phyloP scores from a whole-genome alignment of 345 rosid species.

The Crucihimalaya himalaica region DNA sequence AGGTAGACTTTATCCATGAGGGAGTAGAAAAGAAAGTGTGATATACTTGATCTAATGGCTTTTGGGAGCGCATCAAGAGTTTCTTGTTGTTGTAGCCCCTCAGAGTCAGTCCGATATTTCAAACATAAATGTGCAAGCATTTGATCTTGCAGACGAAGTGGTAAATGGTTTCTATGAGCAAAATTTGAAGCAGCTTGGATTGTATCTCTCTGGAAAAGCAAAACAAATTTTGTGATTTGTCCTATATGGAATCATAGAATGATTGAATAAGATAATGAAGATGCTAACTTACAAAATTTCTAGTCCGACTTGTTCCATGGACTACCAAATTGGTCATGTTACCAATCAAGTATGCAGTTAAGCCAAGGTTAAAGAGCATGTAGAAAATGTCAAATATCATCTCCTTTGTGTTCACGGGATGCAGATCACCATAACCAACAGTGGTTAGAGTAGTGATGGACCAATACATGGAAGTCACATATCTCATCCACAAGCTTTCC shows the following conservation, averaged over 20 bases:
- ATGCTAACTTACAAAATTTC: slow-evolving; percentile 69
- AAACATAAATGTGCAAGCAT: slow-evolving; percentile 78
- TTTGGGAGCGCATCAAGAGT: slow-evolving; percentile 78
- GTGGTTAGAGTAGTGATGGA: slow-evolving; percentile 94
- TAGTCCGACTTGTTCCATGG: slow-evolving; percentile 90
- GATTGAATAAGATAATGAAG: neutral
- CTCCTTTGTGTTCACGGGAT: slow-evolving; percentile 81
- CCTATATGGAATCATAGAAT: neutral
- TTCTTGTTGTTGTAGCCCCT: slow-evolving; percentile 77
- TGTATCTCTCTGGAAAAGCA: slow-evolving; percentile 58
- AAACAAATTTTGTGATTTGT: neutral
- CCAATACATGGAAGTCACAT: slow-evolving; percentile 94
- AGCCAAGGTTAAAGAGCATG: slow-evolving; percentile 90
- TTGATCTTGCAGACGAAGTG: slow-evolving; percentile 66
- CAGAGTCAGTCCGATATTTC: slow-evolving; percentile 72
- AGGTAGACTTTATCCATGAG: slow-evolving; percentile 65
- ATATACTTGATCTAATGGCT: slow-evolving; percentile 74
- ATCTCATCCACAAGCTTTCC: slow-evolving; percentile 61
- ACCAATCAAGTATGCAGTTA: slow-evolving; percentile 91
- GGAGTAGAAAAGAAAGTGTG: slow-evolving; percentile 70
- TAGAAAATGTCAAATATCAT: slow-evolving; percentile 89
- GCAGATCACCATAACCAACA: slow-evolving; percentile 94
- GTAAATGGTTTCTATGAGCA: slow-evolving; percentile 64
- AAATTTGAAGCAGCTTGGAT: slow-evolving; percentile 76
- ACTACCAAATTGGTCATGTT: slow-evolving; percentile 99